Evolutionary conservation across 306 rosid species (phyloP).

Genomic region (Begonia masoniana): DNA sequence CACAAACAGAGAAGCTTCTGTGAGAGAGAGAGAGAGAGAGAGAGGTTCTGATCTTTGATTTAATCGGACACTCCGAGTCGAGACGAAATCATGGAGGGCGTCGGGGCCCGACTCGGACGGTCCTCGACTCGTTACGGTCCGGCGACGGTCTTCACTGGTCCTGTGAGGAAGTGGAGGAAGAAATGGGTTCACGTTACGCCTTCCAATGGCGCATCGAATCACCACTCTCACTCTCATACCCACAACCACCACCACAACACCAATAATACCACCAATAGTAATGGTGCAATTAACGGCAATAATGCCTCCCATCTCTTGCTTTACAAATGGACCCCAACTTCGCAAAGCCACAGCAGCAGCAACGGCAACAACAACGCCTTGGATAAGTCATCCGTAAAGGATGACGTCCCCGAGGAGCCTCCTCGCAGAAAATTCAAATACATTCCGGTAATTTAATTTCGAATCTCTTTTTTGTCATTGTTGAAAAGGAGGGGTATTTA

Average conservation of each 20-base stretch:
- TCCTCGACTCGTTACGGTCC: conserved; percentile 96
- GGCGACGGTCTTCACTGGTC: conserved; percentile 89
- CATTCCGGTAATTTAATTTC: conserved; percentile 49
- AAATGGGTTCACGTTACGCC: conserved; percentile 86
- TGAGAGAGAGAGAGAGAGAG: too few relatives aligned
- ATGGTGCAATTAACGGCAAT: conserved; percentile 35
- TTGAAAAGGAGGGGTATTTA: too few relatives aligned
- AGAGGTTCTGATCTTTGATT: too few relatives aligned
- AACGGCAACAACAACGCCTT: conserved; percentile 9
- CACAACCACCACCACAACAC: conserved; percentile 9
- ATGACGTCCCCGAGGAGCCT: conserved; percentile 44
- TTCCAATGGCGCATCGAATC: conserved; percentile 22
- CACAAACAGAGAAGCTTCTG: too few relatives aligned
- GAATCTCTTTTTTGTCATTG: too few relatives aligned
- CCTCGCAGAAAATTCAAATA: conserved; percentile 85
- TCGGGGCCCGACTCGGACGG: conserved; percentile 94
- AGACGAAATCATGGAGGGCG: conserved; percentile 58
- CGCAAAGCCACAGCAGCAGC: conserved; percentile 38
- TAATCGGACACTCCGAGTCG: conserved; percentile 23
- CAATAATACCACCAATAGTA: conserved; percentile 6
- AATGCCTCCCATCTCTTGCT: conserved; percentile 75
- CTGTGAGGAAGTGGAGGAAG: conserved; percentile 99
- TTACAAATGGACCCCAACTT: conserved; percentile 83
- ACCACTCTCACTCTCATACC: conserved; percentile 18
- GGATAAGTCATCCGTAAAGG: conserved; percentile 18